Evolutionary conservation across 108 stramenopile genomes (phyloP), one percentile per base, ranked within the genome.

Genomic region (Pseudonitzschia pungens): DNA sequence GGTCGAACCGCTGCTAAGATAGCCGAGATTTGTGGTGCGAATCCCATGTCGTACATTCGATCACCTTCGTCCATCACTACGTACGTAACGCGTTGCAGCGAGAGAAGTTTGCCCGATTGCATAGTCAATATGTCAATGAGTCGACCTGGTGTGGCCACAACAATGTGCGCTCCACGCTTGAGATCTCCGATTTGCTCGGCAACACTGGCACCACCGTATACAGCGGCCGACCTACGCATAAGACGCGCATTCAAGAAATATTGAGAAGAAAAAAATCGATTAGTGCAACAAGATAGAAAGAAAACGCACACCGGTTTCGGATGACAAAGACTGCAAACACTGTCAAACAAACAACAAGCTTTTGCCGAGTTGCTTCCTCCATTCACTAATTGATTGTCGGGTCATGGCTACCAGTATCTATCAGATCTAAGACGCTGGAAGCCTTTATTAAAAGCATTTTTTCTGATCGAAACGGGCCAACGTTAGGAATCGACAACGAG

Each of bases 11-110:
- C 96, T 20, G 83, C 77, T 28, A 99, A 69, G 63, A 99, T 94
- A 45, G 95, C 96, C 31, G 79, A 76, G 68, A 99, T 97, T 78
- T 99, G 99, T 18, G 99, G 98, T 44, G 96, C 97, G 75, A 99
- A 99, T 54, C 99, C 99, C 99, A 99, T 99, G 84, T 99, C 99
- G 76, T 97, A 99, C 91, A 99, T 97, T 26, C 99, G 86, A 84
- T 99, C 99, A 44, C 98, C 96, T 78, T 99, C 99, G 74, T 99
- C 99, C 80, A 99, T 85, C 10, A 98, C 97, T 27, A 98, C 97
- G 74, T 91, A 96, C 0, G 96, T 92, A 4, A 98, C 98, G 1
- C 99, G 91, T 65, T 86, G 78, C 28, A 99, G 69, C 29, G 89
- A 90, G 33, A 99, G 80, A n/a, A 96, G 71, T 71, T 92, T 93